A percentile compares a stretch with the other conserved stretches of the same genome.
Conservation (phyloP, 2,329 filamentous ascomycete species). For the Zalaria sp. region DNA sequence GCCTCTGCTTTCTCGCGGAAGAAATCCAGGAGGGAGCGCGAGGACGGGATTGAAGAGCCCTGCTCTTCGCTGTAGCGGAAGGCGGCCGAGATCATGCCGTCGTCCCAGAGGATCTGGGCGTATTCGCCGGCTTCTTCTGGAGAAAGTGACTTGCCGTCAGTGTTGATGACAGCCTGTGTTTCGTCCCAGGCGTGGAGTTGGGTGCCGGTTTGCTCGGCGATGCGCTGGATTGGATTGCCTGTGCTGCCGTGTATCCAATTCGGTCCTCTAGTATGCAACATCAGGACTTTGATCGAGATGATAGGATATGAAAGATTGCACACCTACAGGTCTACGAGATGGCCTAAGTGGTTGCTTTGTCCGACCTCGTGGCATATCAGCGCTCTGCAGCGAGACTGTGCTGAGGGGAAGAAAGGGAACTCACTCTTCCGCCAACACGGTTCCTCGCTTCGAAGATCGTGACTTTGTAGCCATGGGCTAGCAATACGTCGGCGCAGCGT, state of each 20-base stretch:
- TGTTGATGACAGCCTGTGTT: conserved; percentile 41
- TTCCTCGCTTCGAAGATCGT: conserved; percentile 56
- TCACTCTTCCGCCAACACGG: conserved; percentile 51
- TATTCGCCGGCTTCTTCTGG: conserved; percentile 22
- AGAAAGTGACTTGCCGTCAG: conserved; percentile 39
- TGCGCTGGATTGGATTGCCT: conserved; percentile 54
- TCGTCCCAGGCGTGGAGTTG: conserved; percentile 38
- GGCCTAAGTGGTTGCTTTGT: conserved; percentile 28
- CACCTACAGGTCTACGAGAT: conserved; percentile 32
- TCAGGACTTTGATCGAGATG: background rate
- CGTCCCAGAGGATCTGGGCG: conserved; percentile 44
- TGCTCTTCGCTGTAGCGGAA: conserved; percentile 52
- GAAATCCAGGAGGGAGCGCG: conserved; percentile 43
- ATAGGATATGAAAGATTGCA: background rate
- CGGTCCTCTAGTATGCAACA: conserved; percentile 38
- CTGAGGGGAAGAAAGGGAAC: conserved; percentile 7
- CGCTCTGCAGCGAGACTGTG: background rate
- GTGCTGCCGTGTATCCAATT: conserved; percentile 70
- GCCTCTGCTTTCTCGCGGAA: conserved; percentile 36
- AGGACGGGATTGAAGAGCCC: conserved; percentile 35
- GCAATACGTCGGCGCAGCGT: conserved; percentile 54
- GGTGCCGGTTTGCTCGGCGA: conserved; percentile 49
- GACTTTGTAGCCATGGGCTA: conserved; percentile 50
- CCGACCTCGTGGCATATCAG: conserved; percentile 10
- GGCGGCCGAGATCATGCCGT: conserved; percentile 46